Conservation (phyloP, 192 early-diverging fungal genomes). For the Glomus cerebriforme region DNA sequence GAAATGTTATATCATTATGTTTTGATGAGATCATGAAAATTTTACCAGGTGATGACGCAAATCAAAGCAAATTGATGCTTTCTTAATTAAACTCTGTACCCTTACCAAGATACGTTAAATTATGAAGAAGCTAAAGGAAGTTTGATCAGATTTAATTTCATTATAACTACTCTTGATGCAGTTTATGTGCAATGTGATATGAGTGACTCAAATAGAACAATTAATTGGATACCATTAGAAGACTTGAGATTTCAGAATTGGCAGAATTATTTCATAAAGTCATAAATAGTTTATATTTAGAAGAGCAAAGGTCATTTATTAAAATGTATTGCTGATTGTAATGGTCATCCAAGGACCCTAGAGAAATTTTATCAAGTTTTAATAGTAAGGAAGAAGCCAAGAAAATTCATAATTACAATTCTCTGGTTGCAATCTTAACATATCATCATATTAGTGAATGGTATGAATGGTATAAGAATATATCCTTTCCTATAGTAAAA, state of each 20-base stretch:
- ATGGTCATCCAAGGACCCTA: not conserved
- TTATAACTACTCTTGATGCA: not conserved
- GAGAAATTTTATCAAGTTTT: constrained; percentile 17
- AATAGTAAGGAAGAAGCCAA: not conserved
- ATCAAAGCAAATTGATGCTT: not conserved
- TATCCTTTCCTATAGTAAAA: constrained; percentile 10
- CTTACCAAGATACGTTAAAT: not conserved
- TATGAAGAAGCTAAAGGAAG: too few species aligned
- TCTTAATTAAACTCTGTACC: not conserved
- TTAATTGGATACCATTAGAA: not conserved
- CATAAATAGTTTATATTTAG: not conserved
- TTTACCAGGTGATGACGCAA: not conserved
- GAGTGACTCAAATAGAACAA: not conserved
- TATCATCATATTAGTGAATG: not conserved
- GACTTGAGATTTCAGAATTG: not conserved
- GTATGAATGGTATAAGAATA: not conserved
- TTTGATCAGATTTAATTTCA: not conserved
- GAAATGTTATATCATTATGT: not conserved
- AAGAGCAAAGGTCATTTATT: not conserved
- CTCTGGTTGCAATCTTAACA: not conserved
- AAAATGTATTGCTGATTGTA: not conserved
- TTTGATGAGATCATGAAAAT: not conserved
- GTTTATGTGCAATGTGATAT: not conserved
- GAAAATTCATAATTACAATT: not conserved
- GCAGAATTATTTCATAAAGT: not conserved